Evolutionary conservation across 768 basidiomycete species (phyloP).

Genomic region (Tylopilus sp.): DNA sequence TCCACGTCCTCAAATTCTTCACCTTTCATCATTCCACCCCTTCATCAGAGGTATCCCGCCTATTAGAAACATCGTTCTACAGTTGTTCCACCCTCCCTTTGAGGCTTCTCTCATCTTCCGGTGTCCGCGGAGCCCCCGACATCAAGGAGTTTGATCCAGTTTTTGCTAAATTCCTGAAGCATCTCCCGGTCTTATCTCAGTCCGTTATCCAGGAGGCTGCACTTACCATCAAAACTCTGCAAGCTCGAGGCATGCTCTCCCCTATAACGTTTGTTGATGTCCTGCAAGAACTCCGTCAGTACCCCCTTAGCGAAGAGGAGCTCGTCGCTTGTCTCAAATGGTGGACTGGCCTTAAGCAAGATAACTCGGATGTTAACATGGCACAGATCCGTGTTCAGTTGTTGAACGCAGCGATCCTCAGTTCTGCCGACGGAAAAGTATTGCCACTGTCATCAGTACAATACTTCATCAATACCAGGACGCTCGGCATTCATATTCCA

Average conservation of each 20-base stretch:
- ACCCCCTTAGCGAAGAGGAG: neutral
- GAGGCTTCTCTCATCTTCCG: neutral
- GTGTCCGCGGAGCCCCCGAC: neutral
- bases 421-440: neutral
- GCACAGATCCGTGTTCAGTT: neutral
- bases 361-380: neutral
- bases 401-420: neutral
- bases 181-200: neutral
- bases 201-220: neutral
- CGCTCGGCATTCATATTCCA: neutral
- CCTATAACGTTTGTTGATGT: neutral
- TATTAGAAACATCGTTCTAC: neutral
- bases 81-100: neutral
- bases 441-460: neutral
- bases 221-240: neutral
- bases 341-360: neutral
- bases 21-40: neutral
- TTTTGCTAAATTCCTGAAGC: neutral
- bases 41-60: neutral
- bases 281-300: neutral
- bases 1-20: neutral
- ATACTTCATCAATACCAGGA: neutral
- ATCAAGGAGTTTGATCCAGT: neutral
- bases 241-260: neutral
- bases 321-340: neutral